Evolutionary conservation across 371 early-diverging fungal genomes (phyloP), one percentile per base, ranked within the genome.

Genomic region (Mucor racemosus): DNA sequence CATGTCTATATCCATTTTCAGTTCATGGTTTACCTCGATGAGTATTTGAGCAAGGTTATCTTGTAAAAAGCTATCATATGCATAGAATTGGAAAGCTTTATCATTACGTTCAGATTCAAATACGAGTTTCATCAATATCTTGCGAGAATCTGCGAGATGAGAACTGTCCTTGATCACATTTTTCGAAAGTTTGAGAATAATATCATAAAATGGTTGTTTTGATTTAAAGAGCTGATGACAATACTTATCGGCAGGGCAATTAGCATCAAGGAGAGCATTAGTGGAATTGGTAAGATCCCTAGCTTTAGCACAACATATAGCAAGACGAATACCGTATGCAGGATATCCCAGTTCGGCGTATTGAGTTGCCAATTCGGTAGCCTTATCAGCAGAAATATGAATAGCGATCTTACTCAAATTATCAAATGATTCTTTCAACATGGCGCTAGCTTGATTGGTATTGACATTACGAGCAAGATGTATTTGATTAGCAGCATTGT

Each of bases 251-350:
- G 71, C 65, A 65, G 69, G 74, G 60, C 62, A 74, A 34, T 78
- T 79, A 69, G 77, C 73, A 17, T 76, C 67, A 31, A 75, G 65
- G 66, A 69, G 86, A 7, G 73, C 78, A 42, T 78, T 63, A 0
- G 88, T 84, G 10, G 68, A 66, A 65, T 88, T 76, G 39, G 76
- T 75, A 2, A 89, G 85, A 57, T 94, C 93, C 5, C 85, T 71
- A n/a, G 84, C 82, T 42, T 75, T 64, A 1, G 93, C 93, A 62
- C 90, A 93, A 0, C 82, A 75, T 39, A 94, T 67, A 6, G 86
- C 88, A 34, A 95, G 73, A 13, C 87, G 82, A 17, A 90, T 84
- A 17, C 72, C 77, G 56, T 72, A 69, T 1, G 55, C 60, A 13
- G 42, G 62, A 35, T 65, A 69, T 3, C 71, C 67, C 56, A 69